phyloP scores from a whole-genome alignment of 2,329 filamentous ascomycete genomes.

The Huntiella omanensis region DNA sequence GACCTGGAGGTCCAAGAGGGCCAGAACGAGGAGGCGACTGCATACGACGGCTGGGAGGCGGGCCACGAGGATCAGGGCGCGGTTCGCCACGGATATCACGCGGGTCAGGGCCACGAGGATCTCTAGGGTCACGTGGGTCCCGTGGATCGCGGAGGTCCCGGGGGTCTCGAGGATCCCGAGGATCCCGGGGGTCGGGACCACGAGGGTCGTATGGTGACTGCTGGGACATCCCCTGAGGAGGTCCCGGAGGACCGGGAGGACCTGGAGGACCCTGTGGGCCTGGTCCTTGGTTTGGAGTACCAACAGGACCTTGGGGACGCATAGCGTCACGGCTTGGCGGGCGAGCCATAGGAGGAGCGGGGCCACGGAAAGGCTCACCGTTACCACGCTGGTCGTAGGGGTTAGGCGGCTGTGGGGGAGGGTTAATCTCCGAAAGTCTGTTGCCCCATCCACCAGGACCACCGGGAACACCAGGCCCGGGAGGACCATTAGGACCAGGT shows the following conservation, averaged over 20 bases:
- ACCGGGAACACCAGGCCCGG: constrained; percentile 23
- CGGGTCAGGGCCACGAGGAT: constrained; percentile 11
- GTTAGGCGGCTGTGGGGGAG: constrained; percentile 56
- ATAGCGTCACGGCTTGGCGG: constrained; percentile 42
- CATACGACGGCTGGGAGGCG: constrained; percentile 27
- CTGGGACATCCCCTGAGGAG: constrained; percentile 17
- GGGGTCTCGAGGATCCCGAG: constrained; percentile 7
- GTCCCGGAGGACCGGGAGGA: constrained; percentile 4
- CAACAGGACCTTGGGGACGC: constrained; percentile 1
- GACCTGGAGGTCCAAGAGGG: constrained; percentile 16
- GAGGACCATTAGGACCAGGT: constrained; percentile 27
- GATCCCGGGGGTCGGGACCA: constrained; percentile 15
- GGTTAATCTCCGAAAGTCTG: constrained; percentile 62
- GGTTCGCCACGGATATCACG: constrained; percentile 7
- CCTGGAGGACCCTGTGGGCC: constrained; percentile 13
- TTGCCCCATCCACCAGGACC: constrained; percentile 36
- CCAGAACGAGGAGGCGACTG: constrained; percentile 5
- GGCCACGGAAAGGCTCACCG: constrained; percentile 49
- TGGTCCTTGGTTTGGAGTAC: constrained; percentile 4
- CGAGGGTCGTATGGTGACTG: constrained; percentile 36
- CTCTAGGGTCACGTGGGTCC: constrained; percentile 29
- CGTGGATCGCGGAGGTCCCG: constrained; percentile 8
- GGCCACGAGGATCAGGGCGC: constrained; percentile 15
- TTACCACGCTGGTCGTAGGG: constrained; percentile 52
- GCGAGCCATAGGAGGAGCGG: constrained; percentile 45